phyloP scores from a whole-genome alignment of 2,329 filamentous ascomycete species.

The Corinectria fuckeliana region DNA sequence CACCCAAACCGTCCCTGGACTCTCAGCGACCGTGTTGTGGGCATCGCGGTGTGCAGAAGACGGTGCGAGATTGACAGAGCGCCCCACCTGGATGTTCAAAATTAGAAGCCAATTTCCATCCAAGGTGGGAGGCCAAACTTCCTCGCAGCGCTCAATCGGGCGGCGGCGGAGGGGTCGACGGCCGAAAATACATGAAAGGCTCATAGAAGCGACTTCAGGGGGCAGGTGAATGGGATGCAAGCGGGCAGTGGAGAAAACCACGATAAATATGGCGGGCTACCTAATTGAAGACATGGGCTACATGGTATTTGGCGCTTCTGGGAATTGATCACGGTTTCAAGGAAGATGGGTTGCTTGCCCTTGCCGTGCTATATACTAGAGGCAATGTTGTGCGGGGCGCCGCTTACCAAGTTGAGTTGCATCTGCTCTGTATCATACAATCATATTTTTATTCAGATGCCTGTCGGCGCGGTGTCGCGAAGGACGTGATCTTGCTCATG shows the following conservation, averaged over 20 bases:
- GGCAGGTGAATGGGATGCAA: conserved; percentile 2
- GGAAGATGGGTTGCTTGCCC: conserved; percentile 1
- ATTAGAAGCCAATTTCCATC: too few species aligned
- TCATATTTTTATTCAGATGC: conserved; percentile 4
- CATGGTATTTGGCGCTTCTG: conserved; percentile 12
- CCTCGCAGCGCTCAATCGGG: not conserved
- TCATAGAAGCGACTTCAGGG: not conserved
- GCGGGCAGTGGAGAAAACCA: not conserved
- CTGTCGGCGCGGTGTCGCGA: too few species aligned
- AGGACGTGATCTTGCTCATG: not conserved
- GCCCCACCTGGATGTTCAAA: conserved; percentile 5
- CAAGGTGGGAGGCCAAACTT: not conserved
- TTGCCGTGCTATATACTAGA: not conserved
- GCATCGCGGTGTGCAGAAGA: not conserved
- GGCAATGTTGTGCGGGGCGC: conserved; percentile 4
- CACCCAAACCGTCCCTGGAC: not conserved
- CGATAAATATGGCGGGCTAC: conserved; percentile 8
- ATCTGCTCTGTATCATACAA: conserved; percentile 19
- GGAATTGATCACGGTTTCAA: conserved; percentile 13
- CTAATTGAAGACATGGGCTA: conserved; percentile 11
- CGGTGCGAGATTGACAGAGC: conserved; percentile 2
- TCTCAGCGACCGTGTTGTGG: not conserved
- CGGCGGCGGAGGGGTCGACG: not conserved
- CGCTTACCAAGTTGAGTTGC: conserved; percentile 6
- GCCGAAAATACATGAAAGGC: not conserved